Conservation (phyloP, 352 stramenopile genomes). For the Globisporangium canariense region DNA sequence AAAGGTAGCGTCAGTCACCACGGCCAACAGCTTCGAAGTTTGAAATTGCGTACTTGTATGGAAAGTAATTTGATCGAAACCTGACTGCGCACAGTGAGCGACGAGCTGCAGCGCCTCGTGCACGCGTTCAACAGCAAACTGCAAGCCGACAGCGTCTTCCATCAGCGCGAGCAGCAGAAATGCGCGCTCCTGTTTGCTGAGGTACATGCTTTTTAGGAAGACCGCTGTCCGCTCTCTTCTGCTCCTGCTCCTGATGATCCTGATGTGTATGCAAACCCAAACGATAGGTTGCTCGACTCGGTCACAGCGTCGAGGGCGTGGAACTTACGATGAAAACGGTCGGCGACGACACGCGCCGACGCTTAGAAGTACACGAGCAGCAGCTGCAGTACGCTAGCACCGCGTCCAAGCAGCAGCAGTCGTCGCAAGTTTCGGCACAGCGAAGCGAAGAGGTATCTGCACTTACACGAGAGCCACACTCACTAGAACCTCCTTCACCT, state of each 20-base stretch:
- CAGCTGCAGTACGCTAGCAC: conserved; percentile 25
- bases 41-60: background rate
- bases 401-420: conserved; percentile 20
- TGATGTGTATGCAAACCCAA: background rate
- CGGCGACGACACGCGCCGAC: conserved; percentile 31
- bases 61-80: background rate
- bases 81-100: conserved; percentile 22
- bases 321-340: conserved; percentile 28
- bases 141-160: conserved; percentile 41
- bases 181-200: conserved; percentile 67
- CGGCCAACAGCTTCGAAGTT: too few species aligned
- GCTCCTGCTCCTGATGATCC: too few species aligned
- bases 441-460: conserved; percentile 9
- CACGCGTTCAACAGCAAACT: conserved; percentile 55
- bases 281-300: conserved; percentile 33
- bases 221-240: background rate
- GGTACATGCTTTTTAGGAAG: conserved; percentile 11
- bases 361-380: conserved; percentile 47
- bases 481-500: background rate
- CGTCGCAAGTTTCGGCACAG: conserved; percentile 4
- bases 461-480: background rate
- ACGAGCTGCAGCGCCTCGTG: conserved; percentile 55
- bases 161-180: conserved; percentile 73
- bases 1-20: conserved; percentile 15
- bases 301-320: conserved; percentile 41